Evolutionary conservation across 2,329 filamentous ascomycete genomes (phyloP).

Genomic region (Penicillium sp.): DNA sequence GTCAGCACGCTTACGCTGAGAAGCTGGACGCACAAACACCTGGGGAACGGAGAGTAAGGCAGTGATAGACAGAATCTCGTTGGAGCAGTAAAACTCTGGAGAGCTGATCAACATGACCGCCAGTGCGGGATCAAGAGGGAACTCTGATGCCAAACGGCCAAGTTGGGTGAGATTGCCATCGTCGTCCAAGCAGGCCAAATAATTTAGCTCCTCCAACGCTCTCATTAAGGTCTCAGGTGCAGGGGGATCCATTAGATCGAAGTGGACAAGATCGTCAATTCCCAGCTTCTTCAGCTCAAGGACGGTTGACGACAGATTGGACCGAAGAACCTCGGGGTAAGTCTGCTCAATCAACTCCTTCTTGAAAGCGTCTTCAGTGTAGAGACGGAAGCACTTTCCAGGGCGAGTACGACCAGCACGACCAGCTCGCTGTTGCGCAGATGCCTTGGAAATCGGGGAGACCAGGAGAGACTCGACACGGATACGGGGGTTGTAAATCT

Average conservation of each 20-base stretch:
- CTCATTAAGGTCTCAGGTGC: conserved; percentile 98
- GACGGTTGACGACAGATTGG: conserved; percentile 91
- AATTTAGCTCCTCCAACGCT: conserved; percentile 94
- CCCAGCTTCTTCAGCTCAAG: conserved; percentile 96
- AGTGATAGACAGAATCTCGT: conserved; percentile 94
- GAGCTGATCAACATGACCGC: conserved; percentile 98
- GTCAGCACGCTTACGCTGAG: conserved; percentile 83
- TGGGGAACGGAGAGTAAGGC: conserved; percentile 91
- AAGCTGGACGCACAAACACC: conserved; percentile 83
- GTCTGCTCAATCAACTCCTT: conserved; percentile 97
- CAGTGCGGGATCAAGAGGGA: conserved; percentile 87
- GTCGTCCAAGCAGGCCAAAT: conserved; percentile 91
- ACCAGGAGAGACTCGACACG: conserved; percentile 96
- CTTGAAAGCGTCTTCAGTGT: conserved; percentile 94
- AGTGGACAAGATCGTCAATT: conserved; percentile 92
- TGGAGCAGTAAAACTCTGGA: conserved; percentile 97
- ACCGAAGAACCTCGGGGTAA: conserved; percentile 91
- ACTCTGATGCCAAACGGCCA: conserved; percentile 85
- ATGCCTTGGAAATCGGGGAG: conserved; percentile 95
- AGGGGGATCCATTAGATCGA: conserved; percentile 97
- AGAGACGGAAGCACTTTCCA: conserved; percentile 96
- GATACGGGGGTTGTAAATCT: conserved; percentile 96
- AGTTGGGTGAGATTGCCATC: conserved; percentile 88
- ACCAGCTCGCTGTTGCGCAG: conserved; percentile 94
- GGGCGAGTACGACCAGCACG: conserved; percentile 98